Percentiles rank a stretch among this genome's conserved stretches.
These are phyloP conservation scores for Phaffia australis DNA, from an alignment of 768 basidiomycete species.

Conservation along the genomic window DNA sequence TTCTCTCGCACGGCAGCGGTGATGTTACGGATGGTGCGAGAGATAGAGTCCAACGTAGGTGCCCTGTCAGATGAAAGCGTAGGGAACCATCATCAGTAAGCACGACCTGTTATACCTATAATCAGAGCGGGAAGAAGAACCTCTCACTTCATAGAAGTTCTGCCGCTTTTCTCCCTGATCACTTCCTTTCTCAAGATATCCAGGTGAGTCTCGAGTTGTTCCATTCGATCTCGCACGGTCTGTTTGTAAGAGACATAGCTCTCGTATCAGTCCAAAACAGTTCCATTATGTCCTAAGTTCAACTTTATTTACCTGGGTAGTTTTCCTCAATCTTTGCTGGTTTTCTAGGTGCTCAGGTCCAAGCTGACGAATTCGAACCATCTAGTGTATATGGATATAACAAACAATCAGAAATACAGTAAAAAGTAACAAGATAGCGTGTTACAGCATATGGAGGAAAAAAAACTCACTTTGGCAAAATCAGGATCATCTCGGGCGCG, in stretches of 20 bases:
- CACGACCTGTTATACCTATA: not conserved
- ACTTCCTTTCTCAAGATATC: conserved; percentile 59
- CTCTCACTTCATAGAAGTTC: conserved; percentile 53
- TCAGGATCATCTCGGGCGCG: conserved; percentile 67
- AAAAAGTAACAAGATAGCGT: not conserved
- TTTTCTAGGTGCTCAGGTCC: conserved; percentile 79
- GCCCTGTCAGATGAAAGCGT: conserved; percentile 45
- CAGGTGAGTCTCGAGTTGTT: conserved; percentile 68
- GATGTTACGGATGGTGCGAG: conserved; percentile 75
- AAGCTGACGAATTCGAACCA: conserved; percentile 62
- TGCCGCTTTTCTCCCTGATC: conserved; percentile 51
- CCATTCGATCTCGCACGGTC: conserved; percentile 60
- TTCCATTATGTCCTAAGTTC: too few species aligned
- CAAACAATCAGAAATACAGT: too few species aligned
- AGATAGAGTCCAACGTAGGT: conserved; percentile 73
- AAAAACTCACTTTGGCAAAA: conserved; percentile 48
- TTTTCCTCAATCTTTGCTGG: conserved; percentile 60
- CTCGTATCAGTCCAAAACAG: too few species aligned
- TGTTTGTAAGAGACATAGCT: conserved; percentile 32
- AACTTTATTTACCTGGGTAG: conserved; percentile 50
- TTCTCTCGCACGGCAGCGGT: conserved; percentile 41
- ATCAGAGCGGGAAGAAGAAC: not conserved
- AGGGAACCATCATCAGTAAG: conserved; percentile 8
- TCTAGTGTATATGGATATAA: conserved; percentile 27
- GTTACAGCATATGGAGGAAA: not conserved